Evolutionary conservation across 345 rosid species (phyloP), one percentile per base, ranked within the genome.

Genomic region (Diplotaxis tenuifolia): DNA sequence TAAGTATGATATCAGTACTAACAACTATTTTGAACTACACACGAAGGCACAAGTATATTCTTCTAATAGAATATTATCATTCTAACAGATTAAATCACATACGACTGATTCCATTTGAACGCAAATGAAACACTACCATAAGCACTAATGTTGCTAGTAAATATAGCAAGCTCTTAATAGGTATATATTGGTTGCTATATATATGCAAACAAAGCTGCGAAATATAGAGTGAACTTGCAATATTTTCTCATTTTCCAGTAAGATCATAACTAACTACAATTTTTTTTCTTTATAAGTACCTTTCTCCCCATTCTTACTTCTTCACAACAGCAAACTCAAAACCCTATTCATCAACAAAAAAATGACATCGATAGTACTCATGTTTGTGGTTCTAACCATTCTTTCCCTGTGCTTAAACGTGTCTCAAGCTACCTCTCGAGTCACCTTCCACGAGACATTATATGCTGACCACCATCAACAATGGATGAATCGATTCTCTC

Each of bases 401-500:
- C 4, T 63, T 27, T 63, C 27, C 21, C 63, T 64, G 31, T 11
- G 42, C 8, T 14, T 63, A 11, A 36, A 0, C 28, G 40, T 18
- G 42, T 62, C 75, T 20, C 52, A 62, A 62, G 64, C 34, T 45
- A 62, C 57, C 57, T 55, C 79, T 32, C 65, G 38, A 53, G n/a
- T 23, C 23, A n/a, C 25, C 29, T 31, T 61, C 4, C 34, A 76
- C 16, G 66, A 62, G 1, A 7, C 50, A 18, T n/a, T 56, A 22
- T 14, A 60, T 14, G 58, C 67, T 34, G 75, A 63, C 18, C 56
- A 64, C 16, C 76, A 73, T 18, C 27, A 64, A 14, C 56, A 75
- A 40, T 79, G 82, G 79, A 70, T 75, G 82, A 34, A 0, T 21
- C 64, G 32, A 2, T 29, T 65, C 7, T 63, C 77, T n/a, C 67